A percentile compares a stretch with the other conserved stretches of the same genome.
Evolutionary conservation across 176 grass and related monocot species (phyloP).

Genomic region (Oryza glumipatula): DNA sequence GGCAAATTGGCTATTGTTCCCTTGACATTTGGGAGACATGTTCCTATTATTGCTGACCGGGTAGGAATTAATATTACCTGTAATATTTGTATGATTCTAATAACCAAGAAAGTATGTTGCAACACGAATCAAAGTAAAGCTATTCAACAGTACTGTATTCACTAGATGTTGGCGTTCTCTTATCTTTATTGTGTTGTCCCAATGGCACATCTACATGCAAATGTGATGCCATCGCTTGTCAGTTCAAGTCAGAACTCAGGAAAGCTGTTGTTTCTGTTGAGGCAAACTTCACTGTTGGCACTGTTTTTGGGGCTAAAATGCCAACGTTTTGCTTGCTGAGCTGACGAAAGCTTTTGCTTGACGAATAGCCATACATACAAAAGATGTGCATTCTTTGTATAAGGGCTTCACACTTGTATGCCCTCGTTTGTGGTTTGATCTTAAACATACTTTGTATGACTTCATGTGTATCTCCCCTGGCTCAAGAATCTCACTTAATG

Average conservation of each 20-base stretch:
- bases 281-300: not conserved
- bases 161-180: not conserved
- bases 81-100: constrained; percentile 32
- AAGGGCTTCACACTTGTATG: not conserved
- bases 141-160: constrained; percentile 26
- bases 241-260: constrained; percentile 20
- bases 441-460: not conserved
- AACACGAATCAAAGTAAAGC: constrained; percentile 34
- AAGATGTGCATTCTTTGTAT: constrained; percentile 12
- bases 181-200: not conserved
- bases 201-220: not conserved
- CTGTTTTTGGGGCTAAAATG: constrained; percentile 16
- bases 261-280: constrained; percentile 32
- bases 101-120: constrained; percentile 6
- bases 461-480: constrained; percentile 7
- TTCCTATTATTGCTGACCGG: constrained; percentile 94
- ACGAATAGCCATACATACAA: not conserved
- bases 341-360: constrained; percentile 26
- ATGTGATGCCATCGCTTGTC: not conserved
- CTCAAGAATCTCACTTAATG: not conserved
- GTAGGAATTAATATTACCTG: constrained; percentile 51
- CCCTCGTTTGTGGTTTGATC: not conserved
- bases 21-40: constrained; percentile 92
- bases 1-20: constrained; percentile 93
- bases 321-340: not conserved